These are phyloP conservation scores for Pseudonectria foliicola DNA, from an alignment of 2,329 filamentous ascomycete genomes.

Conservation along the genomic window DNA sequence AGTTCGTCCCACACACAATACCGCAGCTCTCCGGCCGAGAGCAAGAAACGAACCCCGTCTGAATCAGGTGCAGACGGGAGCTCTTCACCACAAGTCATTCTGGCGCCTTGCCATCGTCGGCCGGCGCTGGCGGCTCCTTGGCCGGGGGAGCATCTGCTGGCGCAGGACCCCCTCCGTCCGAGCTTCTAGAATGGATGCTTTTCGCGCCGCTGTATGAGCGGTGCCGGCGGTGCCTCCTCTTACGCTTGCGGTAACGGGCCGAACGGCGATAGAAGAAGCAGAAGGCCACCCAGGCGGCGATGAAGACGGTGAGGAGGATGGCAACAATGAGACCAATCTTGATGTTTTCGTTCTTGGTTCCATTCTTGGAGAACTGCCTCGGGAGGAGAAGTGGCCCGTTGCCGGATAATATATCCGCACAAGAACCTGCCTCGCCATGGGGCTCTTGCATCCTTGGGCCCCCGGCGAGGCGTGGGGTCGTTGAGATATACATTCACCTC, in stretches of 20 bases:
- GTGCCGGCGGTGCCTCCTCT: conserved; percentile 17
- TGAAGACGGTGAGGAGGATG: conserved; percentile 33
- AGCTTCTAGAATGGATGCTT: conserved; percentile 26
- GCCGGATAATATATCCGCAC: background rate
- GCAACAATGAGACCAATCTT: conserved; percentile 38
- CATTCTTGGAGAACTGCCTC: conserved; percentile 21
- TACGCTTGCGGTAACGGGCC: conserved; percentile 26
- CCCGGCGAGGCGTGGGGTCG: conserved; percentile 8
- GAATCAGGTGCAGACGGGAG: too few relatives aligned
- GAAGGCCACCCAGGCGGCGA: conserved; percentile 31
- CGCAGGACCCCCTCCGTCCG: conserved; percentile 13
- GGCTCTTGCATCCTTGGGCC: conserved; percentile 5
- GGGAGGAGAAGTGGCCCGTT: conserved; percentile 2
- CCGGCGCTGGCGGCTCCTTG: conserved; percentile 8
- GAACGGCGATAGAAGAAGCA: conserved; percentile 33
- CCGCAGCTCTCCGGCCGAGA: too few relatives aligned
- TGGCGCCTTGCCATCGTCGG: too few relatives aligned
- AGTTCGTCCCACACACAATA: conserved; percentile 1
- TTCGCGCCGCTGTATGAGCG: conserved; percentile 25
- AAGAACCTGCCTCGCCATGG: conserved; percentile 1
- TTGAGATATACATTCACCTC: conserved; percentile 28
- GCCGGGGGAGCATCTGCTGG: conserved; percentile 5
- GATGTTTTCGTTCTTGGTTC: conserved; percentile 28
- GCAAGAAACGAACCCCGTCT: too few relatives aligned
- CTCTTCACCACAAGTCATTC: too few relatives aligned